A percentile compares a stretch with the other conserved stretches of the same genome.
These are phyloP conservation scores for Phaeoacremonium minimum DNA, from an alignment of 2,329 filamentous ascomycete species.

Conservation along the genomic window DNA sequence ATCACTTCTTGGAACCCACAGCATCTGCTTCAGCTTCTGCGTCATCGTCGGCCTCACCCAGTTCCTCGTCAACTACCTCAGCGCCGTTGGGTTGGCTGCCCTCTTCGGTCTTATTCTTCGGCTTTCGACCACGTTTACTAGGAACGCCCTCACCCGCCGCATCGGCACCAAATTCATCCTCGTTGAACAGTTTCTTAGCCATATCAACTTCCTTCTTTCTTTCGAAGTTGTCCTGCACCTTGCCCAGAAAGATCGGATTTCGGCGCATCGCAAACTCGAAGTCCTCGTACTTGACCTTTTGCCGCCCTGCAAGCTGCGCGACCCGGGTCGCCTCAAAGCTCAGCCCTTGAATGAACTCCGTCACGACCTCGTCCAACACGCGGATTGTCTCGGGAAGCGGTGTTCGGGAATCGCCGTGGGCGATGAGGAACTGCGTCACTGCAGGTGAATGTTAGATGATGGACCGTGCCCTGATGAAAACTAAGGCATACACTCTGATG, in stretches of 20 bases:
- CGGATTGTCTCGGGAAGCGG: conserved; percentile 81
- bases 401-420: conserved; percentile 72
- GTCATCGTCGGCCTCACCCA: conserved; percentile 10
- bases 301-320: conserved; percentile 80
- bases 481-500: conserved; percentile 70
- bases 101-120: conserved; percentile 4
- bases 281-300: conserved; percentile 98
- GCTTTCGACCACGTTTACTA: conserved; percentile 2
- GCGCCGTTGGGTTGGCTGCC: conserved; percentile 3
- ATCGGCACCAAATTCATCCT: conserved; percentile 42
- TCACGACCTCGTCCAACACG: conserved; percentile 90
- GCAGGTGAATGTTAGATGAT: no score
- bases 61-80: conserved; percentile 7
- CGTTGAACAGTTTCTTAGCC: conserved; percentile 71
- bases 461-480: no score
- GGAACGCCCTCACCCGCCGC: conserved; percentile 2
- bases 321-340: conserved; percentile 85
- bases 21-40: conserved; percentile 5
- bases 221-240: conserved; percentile 83
- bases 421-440: conserved; percentile 74
- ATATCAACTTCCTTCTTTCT: conserved; percentile 85
- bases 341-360: conserved; percentile 92
- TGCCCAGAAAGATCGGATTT: conserved; percentile 80
- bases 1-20: no score
- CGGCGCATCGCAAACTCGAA: conserved; percentile 91